Base-by-base conservation (phyloP, 306 rosid genomes). In the Acacia crassicarpa region DNA sequence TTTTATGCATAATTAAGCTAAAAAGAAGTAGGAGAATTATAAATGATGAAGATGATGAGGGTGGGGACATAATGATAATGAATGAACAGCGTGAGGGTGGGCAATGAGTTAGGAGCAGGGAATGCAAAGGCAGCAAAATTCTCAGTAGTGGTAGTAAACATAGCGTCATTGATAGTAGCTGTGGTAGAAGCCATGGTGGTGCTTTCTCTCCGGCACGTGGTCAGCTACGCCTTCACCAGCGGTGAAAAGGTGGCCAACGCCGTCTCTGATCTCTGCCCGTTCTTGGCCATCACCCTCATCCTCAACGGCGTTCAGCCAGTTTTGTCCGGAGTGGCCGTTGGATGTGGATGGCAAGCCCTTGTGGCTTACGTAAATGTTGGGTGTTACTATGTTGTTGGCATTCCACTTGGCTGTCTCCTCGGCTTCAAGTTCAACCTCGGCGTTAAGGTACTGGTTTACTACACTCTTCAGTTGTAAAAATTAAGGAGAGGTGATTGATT, bases 281-380 rank as follows among this genome's bases (percentile, higher is more conserved):
- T 13, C 38, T 81, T 91, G 58, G 91, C 91, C 0, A 43, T 91
- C 82, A 87, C 94, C 32, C 87, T 93, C 41, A 25, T 93, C 25
- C 92, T 93, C 65, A 91, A 93, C 12, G 97, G 97, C 0, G 45
- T 93, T 79, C 97, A 93, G 68, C 95, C 97, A 0, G 94, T 93
- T 19, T 75, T 93, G 14, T 93, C 97, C 0, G 95, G 97, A 9
- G 97, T 92, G 41, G 97, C 97, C 1, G 95, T 92, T 22, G 97
- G 97, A 23, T 92, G 95, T 30, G 97, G 97, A 77, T 92, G 97
- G 93, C 97, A 92, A 88, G 83, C 90, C 20, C 74, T 87, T 51
- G 97, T 91, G 22, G 97, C 97, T 2, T 92, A 89, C 77, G 88
- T 92, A 4, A 92, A 92, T 19, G 90, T 92, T 48, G 95, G 92